Conservation (phyloP, 768 basidiomycete species). For the Antrodiella citrinella region DNA sequence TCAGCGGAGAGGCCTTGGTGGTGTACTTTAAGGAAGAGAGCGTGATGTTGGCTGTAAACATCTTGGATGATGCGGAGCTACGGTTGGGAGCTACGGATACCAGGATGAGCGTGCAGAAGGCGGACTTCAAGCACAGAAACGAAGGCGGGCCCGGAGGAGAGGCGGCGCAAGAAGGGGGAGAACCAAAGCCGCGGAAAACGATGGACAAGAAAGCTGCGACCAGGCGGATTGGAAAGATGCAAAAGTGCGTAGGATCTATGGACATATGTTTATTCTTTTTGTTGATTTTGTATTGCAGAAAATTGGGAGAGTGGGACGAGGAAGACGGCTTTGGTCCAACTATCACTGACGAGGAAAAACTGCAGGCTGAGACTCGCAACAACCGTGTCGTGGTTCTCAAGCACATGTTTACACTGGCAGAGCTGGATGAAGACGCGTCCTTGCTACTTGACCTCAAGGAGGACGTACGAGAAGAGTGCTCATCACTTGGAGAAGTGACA, state of each 20-base stretch:
- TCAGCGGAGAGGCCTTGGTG: constrained; percentile 91
- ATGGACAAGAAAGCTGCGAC: constrained; percentile 74
- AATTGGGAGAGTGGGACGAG: constrained; percentile 89
- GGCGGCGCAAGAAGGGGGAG: constrained; percentile 31
- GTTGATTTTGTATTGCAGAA: constrained; percentile 39
- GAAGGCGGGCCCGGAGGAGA: too few relatives aligned
- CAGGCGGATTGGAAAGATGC: constrained; percentile 76
- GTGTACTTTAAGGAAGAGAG: constrained; percentile 98
- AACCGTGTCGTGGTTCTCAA: constrained; percentile 86
- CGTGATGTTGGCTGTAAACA: constrained; percentile 73
- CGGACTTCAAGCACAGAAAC: constrained; percentile 70
- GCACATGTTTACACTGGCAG: constrained; percentile 87
- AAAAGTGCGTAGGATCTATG: constrained; percentile 49
- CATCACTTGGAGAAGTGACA: constrained; percentile 86
- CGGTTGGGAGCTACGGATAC: constrained; percentile 70
- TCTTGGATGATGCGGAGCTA: constrained; percentile 90
- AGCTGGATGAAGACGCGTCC: constrained; percentile 79
- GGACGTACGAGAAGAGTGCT: constrained; percentile 92
- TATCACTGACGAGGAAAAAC: constrained; percentile 46
- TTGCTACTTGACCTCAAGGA: constrained; percentile 90
- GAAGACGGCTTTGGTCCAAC: constrained; percentile 86
- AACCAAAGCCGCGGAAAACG: constrained; percentile 45
- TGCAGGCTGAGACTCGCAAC: constrained; percentile 39
- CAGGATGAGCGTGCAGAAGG: constrained; percentile 66
- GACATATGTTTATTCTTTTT: background rate